Percentiles rank a stretch among this genome's conserved stretches.
phyloP scores from a whole-genome alignment of 208 protist genomes.

The Trypanosoma grayi region DNA sequence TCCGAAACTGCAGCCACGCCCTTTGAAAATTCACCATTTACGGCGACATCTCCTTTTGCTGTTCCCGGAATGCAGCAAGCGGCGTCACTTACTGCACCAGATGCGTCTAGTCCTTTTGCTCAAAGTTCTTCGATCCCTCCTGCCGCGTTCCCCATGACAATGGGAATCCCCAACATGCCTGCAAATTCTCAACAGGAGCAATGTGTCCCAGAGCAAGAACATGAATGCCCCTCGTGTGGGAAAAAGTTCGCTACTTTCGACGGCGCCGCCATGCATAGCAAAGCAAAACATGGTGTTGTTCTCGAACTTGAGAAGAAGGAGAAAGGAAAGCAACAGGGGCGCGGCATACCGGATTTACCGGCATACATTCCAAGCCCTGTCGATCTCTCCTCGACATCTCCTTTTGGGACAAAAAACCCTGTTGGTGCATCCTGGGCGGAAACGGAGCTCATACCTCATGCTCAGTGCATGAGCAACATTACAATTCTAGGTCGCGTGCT shows the following conservation, averaged over 20 bases:
- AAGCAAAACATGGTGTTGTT: slow-evolving; percentile 73
- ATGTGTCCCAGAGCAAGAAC: slow-evolving; percentile 14
- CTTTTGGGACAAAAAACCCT: slow-evolving; percentile 46
- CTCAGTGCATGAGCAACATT: slow-evolving; percentile 76
- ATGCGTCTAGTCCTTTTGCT: slow-evolving; percentile 17
- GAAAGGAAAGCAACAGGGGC: slow-evolving; percentile 8
- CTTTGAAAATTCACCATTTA: slow-evolving; percentile 46
- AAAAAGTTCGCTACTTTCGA: slow-evolving; percentile 57
- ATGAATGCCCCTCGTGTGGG: slow-evolving; percentile 63
- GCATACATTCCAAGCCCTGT: slow-evolving; percentile 89
- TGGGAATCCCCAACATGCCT: slow-evolving; percentile 5
- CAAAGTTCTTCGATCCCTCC: background rate
- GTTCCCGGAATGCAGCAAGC: slow-evolving; percentile 13
- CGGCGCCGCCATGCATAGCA: slow-evolving; percentile 75
- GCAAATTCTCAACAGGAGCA: slow-evolving; percentile 20
- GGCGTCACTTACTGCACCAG: slow-evolving; percentile 42
- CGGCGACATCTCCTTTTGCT: slow-evolving; percentile 25
- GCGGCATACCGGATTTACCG: slow-evolving; percentile 50
- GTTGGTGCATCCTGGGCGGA: slow-evolving; percentile 54
- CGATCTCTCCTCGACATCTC: slow-evolving; percentile 77
- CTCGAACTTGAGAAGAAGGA: slow-evolving; percentile 32
- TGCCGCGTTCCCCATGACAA: background rate
- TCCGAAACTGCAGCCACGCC: slow-evolving; percentile 25
- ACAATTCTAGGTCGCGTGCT: slow-evolving; percentile 40
- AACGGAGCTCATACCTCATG: slow-evolving; percentile 66